Conservation (phyloP, 1,284 basidiomycete genomes). For the Microbotryum saponariae region DNA sequence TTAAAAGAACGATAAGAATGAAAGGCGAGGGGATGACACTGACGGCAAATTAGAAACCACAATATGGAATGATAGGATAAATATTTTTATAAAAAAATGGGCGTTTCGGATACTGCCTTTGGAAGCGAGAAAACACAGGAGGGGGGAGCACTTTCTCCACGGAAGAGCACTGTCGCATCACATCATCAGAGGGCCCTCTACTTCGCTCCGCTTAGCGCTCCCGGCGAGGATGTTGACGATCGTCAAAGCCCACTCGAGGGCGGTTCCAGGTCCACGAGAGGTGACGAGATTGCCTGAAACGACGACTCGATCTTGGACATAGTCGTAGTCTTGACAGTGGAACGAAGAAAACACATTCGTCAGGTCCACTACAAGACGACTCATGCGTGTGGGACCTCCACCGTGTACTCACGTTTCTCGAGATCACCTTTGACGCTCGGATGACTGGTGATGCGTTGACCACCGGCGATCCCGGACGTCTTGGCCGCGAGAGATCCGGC, state of each 20-base stretch:
- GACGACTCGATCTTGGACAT: conserved; percentile 69
- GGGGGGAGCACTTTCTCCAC: too few relatives aligned
- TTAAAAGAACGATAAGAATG: background rate
- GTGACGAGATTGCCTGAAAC: conserved; percentile 66
- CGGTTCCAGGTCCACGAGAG: conserved; percentile 68
- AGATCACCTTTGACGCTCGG: conserved; percentile 63
- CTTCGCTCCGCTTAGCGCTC: conserved; percentile 56
- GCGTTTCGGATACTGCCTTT: too few relatives aligned
- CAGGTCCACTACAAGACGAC: background rate
- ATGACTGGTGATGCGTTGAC: conserved; percentile 63
- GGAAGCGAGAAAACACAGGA: too few relatives aligned
- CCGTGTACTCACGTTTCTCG: conserved; percentile 47
- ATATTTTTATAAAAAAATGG: background rate
- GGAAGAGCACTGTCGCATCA: background rate
- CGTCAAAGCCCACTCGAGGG: conserved; percentile 65
- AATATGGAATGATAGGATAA: background rate
- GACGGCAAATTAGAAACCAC: background rate
- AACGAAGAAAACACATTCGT: background rate
- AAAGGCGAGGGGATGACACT: too few relatives aligned
- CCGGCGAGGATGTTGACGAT: conserved; percentile 64
- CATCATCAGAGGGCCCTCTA: conserved; percentile 68
- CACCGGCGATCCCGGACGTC: conserved; percentile 52
- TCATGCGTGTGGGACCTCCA: background rate
- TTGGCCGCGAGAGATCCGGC: conserved; percentile 65
- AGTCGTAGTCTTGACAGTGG: conserved; percentile 55